phyloP scores from a whole-genome alignment of 768 basidiomycete species.

The Mycena venus region DNA sequence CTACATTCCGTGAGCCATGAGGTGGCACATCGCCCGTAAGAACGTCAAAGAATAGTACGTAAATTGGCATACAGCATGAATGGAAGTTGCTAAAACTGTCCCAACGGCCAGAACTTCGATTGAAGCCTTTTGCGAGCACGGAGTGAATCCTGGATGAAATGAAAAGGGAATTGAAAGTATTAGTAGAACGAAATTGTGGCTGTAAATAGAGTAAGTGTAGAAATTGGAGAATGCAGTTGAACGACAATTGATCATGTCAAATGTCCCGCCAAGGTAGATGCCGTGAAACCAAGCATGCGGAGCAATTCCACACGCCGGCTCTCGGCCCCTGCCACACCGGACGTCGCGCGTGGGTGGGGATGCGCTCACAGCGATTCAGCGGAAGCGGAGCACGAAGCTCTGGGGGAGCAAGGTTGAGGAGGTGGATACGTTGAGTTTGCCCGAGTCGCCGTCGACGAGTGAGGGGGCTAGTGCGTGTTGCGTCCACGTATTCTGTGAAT shows the following conservation, averaged over 20 bases:
- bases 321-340: constrained; percentile 42
- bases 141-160: neutral
- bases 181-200: neutral
- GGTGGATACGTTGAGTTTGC: constrained; percentile 81
- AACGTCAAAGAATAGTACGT: no score
- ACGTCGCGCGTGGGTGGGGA: constrained; percentile 62
- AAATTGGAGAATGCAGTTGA: no score
- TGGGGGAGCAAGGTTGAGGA: constrained; percentile 97
- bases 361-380: constrained; percentile 61
- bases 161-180: neutral
- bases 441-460: constrained; percentile 67
- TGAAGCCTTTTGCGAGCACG: neutral
- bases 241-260: no score
- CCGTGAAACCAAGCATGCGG: no score
- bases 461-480: constrained; percentile 74
- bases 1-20: no score
- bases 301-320: no score
- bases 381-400: constrained; percentile 92
- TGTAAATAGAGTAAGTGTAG: no score
- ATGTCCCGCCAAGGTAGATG: no score
- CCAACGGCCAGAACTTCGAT: no score
- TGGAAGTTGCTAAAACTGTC: no score
- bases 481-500: constrained; percentile 7
- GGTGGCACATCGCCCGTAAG: no score
- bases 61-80: no score